Percentiles rank a stretch among this genome's conserved stretches.
Conservation (phyloP, 1,284 basidiomycete species). For the Pseudomicrostroma phylloplanum region DNA sequence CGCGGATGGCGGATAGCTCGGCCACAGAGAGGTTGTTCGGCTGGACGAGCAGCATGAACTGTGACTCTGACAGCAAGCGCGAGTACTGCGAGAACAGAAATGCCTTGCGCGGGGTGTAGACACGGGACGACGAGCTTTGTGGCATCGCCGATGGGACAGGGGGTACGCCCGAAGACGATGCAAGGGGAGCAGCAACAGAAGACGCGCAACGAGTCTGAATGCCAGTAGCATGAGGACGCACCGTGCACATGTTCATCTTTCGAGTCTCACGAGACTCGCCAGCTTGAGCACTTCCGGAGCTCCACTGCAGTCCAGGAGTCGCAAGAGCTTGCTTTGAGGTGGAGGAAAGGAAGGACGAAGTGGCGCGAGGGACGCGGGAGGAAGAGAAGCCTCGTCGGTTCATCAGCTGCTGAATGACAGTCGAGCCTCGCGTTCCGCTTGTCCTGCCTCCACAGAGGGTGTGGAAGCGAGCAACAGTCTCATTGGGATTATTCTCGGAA, state of each 20-base stretch:
- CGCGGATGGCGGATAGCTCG: constrained; percentile 30
- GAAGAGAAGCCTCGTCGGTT: constrained; percentile 24
- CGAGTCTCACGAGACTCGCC: constrained; percentile 30
- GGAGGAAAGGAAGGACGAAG: constrained; percentile 24
- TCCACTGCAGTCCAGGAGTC: constrained; percentile 33
- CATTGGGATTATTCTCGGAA: constrained; percentile 2
- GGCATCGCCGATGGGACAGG: constrained; percentile 11
- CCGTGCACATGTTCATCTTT: constrained; percentile 48
- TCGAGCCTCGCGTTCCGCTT: constrained; percentile 20
- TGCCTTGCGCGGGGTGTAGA: constrained; percentile 28
- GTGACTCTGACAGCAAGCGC: constrained; percentile 27
- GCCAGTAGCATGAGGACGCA: constrained; percentile 20
- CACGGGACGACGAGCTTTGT: not conserved
- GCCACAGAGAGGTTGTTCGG: constrained; percentile 39
- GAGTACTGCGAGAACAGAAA: constrained; percentile 38
- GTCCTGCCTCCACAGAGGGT: constrained; percentile 15
- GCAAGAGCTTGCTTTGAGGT: constrained; percentile 27
- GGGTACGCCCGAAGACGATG: constrained; percentile 9
- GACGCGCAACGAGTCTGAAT: constrained; percentile 16
- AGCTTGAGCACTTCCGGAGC: constrained; percentile 26
- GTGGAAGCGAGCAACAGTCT: constrained; percentile 18
- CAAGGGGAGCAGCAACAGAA: constrained; percentile 14
- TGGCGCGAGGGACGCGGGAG: constrained; percentile 21
- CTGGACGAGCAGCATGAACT: constrained; percentile 35
- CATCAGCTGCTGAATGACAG: constrained; percentile 26